Percentiles rank a stretch among this genome's conserved stretches.
Evolutionary conservation across 2,329 filamentous ascomycete species (phyloP).

Genomic region (Trichoderma oligosporum): DNA sequence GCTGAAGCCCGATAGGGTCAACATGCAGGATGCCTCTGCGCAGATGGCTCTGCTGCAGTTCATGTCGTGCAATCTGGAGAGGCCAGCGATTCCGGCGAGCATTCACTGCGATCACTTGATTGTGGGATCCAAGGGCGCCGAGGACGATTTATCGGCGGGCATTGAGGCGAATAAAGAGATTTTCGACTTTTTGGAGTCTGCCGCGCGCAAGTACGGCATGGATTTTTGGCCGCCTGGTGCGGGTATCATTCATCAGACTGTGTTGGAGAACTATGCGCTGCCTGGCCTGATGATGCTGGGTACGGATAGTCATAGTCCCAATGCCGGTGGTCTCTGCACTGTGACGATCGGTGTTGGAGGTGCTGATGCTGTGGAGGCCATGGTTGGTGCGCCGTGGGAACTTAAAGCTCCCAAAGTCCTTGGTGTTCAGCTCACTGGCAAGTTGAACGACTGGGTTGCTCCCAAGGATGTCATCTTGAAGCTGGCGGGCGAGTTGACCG

Average conservation of each 20-base stretch:
- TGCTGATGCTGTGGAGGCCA: slow-evolving; percentile 92
- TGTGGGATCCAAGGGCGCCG: slow-evolving; percentile 86
- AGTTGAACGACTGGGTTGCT: slow-evolving; percentile 84
- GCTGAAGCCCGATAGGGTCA: slow-evolving; percentile 94
- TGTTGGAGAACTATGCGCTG: slow-evolving; percentile 96
- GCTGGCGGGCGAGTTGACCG: slow-evolving; percentile 84
- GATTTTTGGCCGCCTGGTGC: slow-evolving; percentile 95
- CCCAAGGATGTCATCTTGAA: slow-evolving; percentile 95
- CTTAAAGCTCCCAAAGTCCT: slow-evolving; percentile 89
- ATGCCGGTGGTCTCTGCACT: slow-evolving; percentile 88
- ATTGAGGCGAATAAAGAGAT: slow-evolving; percentile 94
- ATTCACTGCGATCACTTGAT: slow-evolving; percentile 99
- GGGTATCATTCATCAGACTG: slow-evolving; percentile 95
- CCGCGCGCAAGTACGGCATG: slow-evolving; percentile 84
- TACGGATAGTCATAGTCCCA: slow-evolving; percentile 95
- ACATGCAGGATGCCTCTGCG: slow-evolving; percentile 98
- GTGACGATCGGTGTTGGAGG: slow-evolving; percentile 97
- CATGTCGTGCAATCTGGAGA: slow-evolving; percentile 90
- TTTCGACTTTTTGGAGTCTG: slow-evolving; percentile 94
- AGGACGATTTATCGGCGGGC: slow-evolving; percentile 76
- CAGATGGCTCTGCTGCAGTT: slow-evolving; percentile 99
- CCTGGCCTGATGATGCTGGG: slow-evolving; percentile 98
- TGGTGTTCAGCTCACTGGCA: slow-evolving; percentile 77
- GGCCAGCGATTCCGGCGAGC: slow-evolving; percentile 89
- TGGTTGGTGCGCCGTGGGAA: slow-evolving; percentile 96